A percentile compares a stretch with the other conserved stretches of the same genome.
These are phyloP conservation scores for Sophora flavescens DNA, from an alignment of 306 rosid genomes.

Conservation along the genomic window DNA sequence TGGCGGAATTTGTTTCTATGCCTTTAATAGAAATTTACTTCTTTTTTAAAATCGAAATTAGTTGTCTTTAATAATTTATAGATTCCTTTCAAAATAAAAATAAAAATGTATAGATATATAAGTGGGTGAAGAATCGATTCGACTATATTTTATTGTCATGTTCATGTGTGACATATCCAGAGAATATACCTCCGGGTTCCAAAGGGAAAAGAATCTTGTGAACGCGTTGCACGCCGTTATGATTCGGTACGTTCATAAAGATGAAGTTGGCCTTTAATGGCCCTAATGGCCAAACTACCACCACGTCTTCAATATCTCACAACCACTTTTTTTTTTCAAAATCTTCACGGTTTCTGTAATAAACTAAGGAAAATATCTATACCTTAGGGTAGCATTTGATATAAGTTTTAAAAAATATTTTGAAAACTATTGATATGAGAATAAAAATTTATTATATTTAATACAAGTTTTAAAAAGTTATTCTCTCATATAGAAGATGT, in stretches of 20 bases:
- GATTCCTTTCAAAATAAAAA: too few species aligned
- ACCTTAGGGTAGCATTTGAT: too few species aligned
- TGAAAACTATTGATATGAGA: too few species aligned
- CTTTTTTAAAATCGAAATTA: background rate
- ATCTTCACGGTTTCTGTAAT: background rate
- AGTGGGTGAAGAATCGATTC: constrained; percentile 36
- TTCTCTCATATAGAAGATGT: too few species aligned
- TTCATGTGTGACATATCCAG: constrained; percentile 31
- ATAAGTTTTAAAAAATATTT: too few species aligned
- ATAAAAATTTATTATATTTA: too few species aligned
- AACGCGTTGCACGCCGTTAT: constrained; percentile 43
- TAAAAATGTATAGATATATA: too few species aligned
- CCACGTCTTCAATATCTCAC: background rate
- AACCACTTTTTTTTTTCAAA: background rate
- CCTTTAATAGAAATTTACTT: too few species aligned
- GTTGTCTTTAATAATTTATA: background rate
- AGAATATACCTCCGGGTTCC: constrained; percentile 46
- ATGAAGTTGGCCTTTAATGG: constrained; percentile 36
- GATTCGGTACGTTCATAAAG: constrained; percentile 14
- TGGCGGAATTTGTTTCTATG: background rate
- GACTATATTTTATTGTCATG: background rate
- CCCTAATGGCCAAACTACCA: constrained; percentile 28
- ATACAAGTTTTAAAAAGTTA: too few species aligned
- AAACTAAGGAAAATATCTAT: too few species aligned
- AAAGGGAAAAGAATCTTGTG: constrained; percentile 27